These are phyloP conservation scores for Aureobasidium sp. DNA, from an alignment of 2,329 filamentous ascomycete genomes.

Conservation along the genomic window DNA sequence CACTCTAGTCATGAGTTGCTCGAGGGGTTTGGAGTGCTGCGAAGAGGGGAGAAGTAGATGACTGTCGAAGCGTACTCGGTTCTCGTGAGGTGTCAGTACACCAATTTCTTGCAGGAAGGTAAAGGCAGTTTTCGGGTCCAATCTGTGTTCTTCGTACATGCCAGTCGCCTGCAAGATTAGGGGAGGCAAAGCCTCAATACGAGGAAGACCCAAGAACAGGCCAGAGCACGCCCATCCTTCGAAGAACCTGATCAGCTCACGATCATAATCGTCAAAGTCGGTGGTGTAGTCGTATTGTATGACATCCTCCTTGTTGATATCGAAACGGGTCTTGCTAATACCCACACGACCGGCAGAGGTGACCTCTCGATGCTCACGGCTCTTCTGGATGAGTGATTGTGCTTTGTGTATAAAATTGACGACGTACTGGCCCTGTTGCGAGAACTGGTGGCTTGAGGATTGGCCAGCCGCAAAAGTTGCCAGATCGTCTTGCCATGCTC, in stretches of 20 bases:
- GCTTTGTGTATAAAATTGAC: slow-evolving; percentile 34
- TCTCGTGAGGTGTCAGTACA: slow-evolving; percentile 61
- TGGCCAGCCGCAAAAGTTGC: slow-evolving; percentile 20
- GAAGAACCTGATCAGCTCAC: slow-evolving; percentile 57
- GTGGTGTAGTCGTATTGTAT: slow-evolving; percentile 18
- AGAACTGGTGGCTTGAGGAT: neutral
- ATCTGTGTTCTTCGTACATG: slow-evolving; percentile 49
- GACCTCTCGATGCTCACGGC: slow-evolving; percentile 30
- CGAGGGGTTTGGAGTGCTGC: slow-evolving; percentile 35
- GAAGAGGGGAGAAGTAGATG: slow-evolving; percentile 43
- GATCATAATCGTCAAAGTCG: slow-evolving; percentile 43
- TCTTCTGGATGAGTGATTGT: slow-evolving; percentile 29
- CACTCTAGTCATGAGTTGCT: slow-evolving; percentile 30
- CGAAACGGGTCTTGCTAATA: slow-evolving; percentile 26
- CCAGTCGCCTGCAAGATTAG: slow-evolving; percentile 53
- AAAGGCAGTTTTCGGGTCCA: slow-evolving; percentile 45
- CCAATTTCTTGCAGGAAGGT: slow-evolving; percentile 70
- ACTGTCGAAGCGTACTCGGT: slow-evolving; percentile 53
- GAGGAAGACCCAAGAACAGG: slow-evolving; percentile 44
- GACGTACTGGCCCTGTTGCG: slow-evolving; percentile 20
- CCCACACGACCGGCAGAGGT: slow-evolving; percentile 27
- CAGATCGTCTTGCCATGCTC: slow-evolving; percentile 44
- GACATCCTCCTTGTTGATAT: slow-evolving; percentile 18
- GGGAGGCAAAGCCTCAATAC: slow-evolving; percentile 54
- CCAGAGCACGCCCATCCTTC: slow-evolving; percentile 57